A percentile compares a stretch with the other conserved stretches of the same genome.
Conservation (phyloP, 192 early-diverging fungal genomes). For the Coemansia sp. region DNA sequence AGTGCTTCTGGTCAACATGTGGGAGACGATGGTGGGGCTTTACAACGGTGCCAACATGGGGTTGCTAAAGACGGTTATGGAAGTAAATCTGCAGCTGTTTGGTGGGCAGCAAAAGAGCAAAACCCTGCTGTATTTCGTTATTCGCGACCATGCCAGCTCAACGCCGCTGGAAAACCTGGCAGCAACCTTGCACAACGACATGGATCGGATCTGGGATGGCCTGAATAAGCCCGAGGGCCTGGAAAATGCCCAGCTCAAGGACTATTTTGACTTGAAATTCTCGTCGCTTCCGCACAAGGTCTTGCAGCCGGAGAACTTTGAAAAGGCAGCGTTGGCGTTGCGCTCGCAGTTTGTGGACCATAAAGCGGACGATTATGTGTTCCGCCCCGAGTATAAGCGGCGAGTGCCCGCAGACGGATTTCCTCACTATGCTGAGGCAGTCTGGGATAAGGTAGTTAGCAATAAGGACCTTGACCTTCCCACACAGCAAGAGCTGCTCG, state of each 20-base stretch:
- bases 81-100: conserved; percentile 97
- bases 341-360: conserved; percentile 74
- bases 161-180: conserved; percentile 82
- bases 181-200: conserved; percentile 73
- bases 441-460: conserved; percentile 95
- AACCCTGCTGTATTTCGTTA: conserved; percentile 93
- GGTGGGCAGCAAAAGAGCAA: conserved; percentile 79
- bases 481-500: conserved; percentile 95
- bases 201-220: conserved; percentile 89
- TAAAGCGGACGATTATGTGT: conserved; percentile 71
- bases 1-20: conserved; percentile 96
- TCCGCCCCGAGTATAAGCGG: conserved; percentile 80
- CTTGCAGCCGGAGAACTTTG: conserved; percentile 81
- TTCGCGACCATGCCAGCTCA: conserved; percentile 88
- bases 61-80: conserved; percentile 95
- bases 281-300: conserved; percentile 89
- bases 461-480: conserved; percentile 97
- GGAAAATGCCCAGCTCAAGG: conserved; percentile 68
- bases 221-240: conserved; percentile 85
- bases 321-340: conserved; percentile 62
- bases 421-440: conserved; percentile 82
- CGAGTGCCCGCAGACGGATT: conserved; percentile 96
- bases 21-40: conserved; percentile 96
- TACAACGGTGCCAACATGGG: conserved; percentile 99
- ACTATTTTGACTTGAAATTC: conserved; percentile 93